Conservation (phyloP, 2,329 filamentous ascomycete genomes). For the Penicillium oxalicum region DNA sequence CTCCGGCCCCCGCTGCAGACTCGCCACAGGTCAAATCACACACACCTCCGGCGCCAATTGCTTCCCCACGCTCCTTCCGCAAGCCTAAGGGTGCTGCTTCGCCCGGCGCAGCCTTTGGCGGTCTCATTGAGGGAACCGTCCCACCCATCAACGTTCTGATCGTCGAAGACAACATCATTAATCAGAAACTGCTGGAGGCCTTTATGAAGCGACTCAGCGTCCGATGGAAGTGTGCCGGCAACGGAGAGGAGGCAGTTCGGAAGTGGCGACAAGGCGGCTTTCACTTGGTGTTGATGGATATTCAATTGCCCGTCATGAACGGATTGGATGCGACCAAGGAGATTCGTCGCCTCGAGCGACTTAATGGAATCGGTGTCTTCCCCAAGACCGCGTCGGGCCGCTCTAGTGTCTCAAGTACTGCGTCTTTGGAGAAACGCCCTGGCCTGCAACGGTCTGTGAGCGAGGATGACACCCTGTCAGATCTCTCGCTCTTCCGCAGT, state of each 20-base stretch:
- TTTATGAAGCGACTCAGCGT: conserved; percentile 96
- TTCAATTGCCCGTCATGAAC: conserved; percentile 94
- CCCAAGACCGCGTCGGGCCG: conserved; percentile 58
- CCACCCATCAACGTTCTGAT: conserved; percentile 96
- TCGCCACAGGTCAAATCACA: conserved; percentile 32
- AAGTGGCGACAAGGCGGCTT: conserved; percentile 93
- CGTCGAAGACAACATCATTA: conserved; percentile 98
- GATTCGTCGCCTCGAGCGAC: conserved; percentile 78
- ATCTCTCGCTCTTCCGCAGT: conserved; percentile 69
- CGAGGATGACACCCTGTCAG: conserved; percentile 33
- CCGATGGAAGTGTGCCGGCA: conserved; percentile 94
- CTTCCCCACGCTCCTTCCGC: conserved; percentile 44
- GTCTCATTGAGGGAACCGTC: conserved; percentile 71
- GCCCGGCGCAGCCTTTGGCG: conserved; percentile 44
- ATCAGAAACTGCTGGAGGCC: conserved; percentile 83
- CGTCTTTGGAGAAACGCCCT: conserved; percentile 15
- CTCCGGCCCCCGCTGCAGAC: conserved; percentile 32
- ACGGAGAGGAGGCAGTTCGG: conserved; percentile 83
- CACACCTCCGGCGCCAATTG: conserved; percentile 35
- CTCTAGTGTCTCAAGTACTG: conserved; percentile 35
- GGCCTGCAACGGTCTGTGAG: conserved; percentile 23
- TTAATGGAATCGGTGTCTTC: conserved; percentile 92
- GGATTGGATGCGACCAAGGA: conserved; percentile 92
- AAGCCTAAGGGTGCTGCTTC: conserved; percentile 32
- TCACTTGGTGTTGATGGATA: conserved; percentile 96